Evolutionary conservation across 1,284 basidiomycete species (phyloP), one percentile per base, ranked within the genome.

Genomic region (Pseudozyma pruni): DNA sequence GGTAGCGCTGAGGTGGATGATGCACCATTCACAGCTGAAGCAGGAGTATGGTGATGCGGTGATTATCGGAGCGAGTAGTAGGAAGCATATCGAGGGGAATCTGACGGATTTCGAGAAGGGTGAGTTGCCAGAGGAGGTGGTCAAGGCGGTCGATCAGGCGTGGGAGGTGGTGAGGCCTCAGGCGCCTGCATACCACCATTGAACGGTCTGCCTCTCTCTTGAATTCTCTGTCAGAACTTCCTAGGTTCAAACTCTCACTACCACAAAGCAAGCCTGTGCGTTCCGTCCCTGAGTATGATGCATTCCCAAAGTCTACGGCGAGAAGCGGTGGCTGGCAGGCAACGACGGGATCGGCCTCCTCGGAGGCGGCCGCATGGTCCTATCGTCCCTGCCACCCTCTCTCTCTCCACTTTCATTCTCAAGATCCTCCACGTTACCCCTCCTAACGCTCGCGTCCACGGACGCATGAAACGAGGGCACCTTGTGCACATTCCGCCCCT

Each of bases 101-200:
- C 41, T 77, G 41, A 17, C 31, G 9, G 76, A 75, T 37, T 59
- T 76, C 22, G 75, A 76, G 29, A 74, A 74, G 41, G 73, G 58
- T 0, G 50, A 69, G 0, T 37, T 75, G 42, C 62, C 60, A 11
- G 11, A 57, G 0, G 67, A 75, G 6, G 57, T 79, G 22, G 61
- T 77, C 9, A 34, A 61, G 3, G 63, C 64, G 9, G 54, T 78
- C 8, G 70, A 76, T 25, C 33, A 62, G 32, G 75, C 76, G 1
- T 78, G 75, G 73, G 33, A 62, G 42, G 51, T 66, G 8, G 72
- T 76, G 17, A 63, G 71, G 40, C 62, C 69, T 23, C 48, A 66
- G 6, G 59, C 61, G 23, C 69, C 69, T 20, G 23, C 51, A 14
- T 72, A 72, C 27, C 62, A 72, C 41, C 69, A 67, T 27, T 72